These are phyloP conservation scores for Tilletia indica DNA, from an alignment of 1,284 basidiomycete species.

Conservation along the genomic window DNA sequence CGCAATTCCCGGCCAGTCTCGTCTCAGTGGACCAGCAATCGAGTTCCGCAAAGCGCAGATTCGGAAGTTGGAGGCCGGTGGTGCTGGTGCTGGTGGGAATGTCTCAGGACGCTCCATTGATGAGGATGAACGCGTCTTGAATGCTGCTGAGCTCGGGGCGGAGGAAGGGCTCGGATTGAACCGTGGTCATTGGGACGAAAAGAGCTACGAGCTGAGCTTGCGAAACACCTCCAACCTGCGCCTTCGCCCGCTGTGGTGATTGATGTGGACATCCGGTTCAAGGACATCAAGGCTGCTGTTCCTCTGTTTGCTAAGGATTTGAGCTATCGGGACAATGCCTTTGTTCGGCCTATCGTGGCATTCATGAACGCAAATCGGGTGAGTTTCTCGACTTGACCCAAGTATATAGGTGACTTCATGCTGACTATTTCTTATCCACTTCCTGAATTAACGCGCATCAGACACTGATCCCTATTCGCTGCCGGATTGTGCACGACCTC, in stretches of 20 bases:
- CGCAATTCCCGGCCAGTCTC: conserved; percentile 78
- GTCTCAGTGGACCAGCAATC: conserved; percentile 80
- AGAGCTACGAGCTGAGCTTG: conserved; percentile 18
- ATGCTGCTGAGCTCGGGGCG: conserved; percentile 8
- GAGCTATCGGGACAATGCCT: conserved; percentile 88
- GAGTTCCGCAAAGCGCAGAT: conserved; percentile 64
- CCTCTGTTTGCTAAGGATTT: conserved; percentile 64
- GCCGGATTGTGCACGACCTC: conserved; percentile 53
- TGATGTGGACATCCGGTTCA: conserved; percentile 91
- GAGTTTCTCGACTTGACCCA: not conserved
- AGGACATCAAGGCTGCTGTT: conserved; percentile 92
- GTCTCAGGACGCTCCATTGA: conserved; percentile 23
- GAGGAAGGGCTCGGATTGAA: conserved; percentile 19
- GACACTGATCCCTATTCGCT: conserved; percentile 50
- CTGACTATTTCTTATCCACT: not conserved
- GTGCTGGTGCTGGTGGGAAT: not conserved
- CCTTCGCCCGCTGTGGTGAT: conserved; percentile 64
- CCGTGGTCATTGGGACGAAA: conserved; percentile 5
- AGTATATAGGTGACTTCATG: not conserved
- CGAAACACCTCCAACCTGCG: conserved; percentile 22
- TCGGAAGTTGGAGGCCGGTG: not conserved
- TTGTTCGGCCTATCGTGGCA: conserved; percentile 92
- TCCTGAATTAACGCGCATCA: not conserved
- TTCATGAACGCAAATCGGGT: conserved; percentile 67
- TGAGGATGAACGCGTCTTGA: conserved; percentile 38